Conservation (phyloP, 305 asterid genomes). For the Fraxinus platypoda region DNA sequence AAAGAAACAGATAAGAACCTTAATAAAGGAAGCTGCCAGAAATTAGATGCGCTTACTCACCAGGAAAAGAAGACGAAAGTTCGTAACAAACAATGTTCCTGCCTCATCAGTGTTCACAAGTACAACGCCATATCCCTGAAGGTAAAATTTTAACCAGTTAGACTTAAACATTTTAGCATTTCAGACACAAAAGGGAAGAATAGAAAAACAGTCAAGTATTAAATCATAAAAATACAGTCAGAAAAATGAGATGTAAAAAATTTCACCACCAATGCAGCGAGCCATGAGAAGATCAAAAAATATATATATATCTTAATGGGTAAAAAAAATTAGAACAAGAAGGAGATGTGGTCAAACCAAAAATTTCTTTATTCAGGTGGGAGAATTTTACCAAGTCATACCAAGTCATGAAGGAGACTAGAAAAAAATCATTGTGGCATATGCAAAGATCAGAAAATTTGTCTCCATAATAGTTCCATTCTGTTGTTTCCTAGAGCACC, state of each 20-base stretch:
- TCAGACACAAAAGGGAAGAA: conserved; percentile 14
- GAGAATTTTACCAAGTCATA: not conserved
- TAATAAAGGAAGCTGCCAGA: not conserved
- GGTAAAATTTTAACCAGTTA: conserved; percentile 29
- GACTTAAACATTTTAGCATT: conserved; percentile 1
- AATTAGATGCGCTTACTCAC: conserved; percentile 39
- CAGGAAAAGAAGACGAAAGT: conserved; percentile 94
- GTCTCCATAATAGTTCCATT: not conserved
- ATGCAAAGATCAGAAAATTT: not conserved
- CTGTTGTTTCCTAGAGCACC: not conserved
- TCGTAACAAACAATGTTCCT: conserved; percentile 84
- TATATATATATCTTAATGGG: not conserved
- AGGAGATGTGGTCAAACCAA: conserved; percentile 2
- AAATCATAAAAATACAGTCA: conserved; percentile 2
- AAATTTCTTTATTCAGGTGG: not conserved
- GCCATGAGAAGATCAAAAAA: not conserved
- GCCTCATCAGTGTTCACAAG: conserved; percentile 96
- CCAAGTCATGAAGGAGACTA: conserved; percentile 1
- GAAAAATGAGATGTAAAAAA: not conserved
- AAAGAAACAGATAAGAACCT: not conserved
- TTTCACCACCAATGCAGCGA: not conserved
- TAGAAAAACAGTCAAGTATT: not conserved
- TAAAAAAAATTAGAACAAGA: conserved; percentile 4
- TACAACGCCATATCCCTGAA: conserved; percentile 86
- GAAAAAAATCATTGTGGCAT: not conserved